Percentiles rank a stretch among this genome's conserved stretches.
phyloP scores from a whole-genome alignment of 768 basidiomycete genomes.

The Boletales sp. region DNA sequence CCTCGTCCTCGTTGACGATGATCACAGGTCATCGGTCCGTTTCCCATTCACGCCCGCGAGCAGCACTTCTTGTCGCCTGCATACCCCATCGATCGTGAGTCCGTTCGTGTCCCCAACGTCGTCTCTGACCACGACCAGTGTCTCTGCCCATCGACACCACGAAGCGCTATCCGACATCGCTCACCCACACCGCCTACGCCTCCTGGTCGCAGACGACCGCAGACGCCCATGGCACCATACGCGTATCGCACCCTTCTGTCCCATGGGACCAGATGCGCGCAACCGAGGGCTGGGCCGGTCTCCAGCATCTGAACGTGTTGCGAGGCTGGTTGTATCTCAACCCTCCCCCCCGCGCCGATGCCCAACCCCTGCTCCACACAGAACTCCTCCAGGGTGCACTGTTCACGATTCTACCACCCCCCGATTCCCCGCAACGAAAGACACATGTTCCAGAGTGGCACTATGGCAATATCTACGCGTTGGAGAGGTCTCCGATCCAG shows the following conservation, averaged over 20 bases:
- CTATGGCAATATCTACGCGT: slow-evolving; percentile 81
- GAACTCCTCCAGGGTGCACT: slow-evolving; percentile 71
- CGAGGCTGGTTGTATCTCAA: slow-evolving; percentile 59
- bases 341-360: slow-evolving; percentile 39
- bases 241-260: slow-evolving; percentile 62
- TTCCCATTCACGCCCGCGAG: slow-evolving; percentile 80
- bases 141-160: slow-evolving; percentile 10
- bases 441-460: slow-evolving; percentile 55
- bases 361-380: slow-evolving; percentile 48
- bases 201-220: slow-evolving; percentile 51
- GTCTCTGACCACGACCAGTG: neutral
- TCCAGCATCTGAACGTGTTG: slow-evolving; percentile 77
- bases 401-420: slow-evolving; percentile 60
- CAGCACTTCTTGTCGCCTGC: slow-evolving; percentile 80
- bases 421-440: slow-evolving; percentile 26
- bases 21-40: slow-evolving; percentile 70
- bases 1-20: neutral
- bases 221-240: slow-evolving; percentile 43
- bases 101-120: neutral
- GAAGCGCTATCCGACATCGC: slow-evolving; percentile 56
- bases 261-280: slow-evolving; percentile 65
- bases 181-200: slow-evolving; percentile 38
- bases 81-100: slow-evolving; percentile 64
- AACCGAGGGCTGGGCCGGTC: slow-evolving; percentile 82
- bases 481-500: slow-evolving; percentile 51